Evolutionary conservation across 176 grass and related monocot species (phyloP).

Genomic region (Puccinellia tenuiflora): DNA sequence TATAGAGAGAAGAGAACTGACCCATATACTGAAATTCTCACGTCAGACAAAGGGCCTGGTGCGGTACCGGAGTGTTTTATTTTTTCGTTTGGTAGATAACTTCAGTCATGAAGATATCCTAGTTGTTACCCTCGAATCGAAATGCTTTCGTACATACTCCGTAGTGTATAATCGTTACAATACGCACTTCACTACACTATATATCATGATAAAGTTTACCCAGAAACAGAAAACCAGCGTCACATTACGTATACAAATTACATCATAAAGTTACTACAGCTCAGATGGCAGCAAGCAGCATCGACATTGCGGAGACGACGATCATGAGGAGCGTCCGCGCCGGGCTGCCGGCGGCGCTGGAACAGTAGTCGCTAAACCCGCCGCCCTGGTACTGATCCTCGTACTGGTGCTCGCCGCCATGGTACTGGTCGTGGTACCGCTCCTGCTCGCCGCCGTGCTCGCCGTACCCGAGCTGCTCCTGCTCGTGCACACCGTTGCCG

Average conservation of each 20-base stretch:
- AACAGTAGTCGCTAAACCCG: constrained; percentile 15
- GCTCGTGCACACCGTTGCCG: not conserved
- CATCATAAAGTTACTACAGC: not conserved
- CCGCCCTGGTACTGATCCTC: constrained; percentile 1
- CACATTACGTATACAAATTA: not conserved
- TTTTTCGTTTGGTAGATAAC: not conserved
- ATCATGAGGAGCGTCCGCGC: not conserved
- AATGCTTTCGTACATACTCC: too few relatives aligned
- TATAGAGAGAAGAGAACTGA: not conserved
- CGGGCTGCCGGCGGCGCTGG: not conserved
- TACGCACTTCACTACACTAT: not conserved
- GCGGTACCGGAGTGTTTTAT: not conserved
- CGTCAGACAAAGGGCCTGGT: not conserved
- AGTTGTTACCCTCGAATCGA: too few relatives aligned
- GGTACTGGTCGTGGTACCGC: constrained; percentile 5
- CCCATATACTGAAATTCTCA: not conserved
- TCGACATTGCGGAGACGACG: not conserved
- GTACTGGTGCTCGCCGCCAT: not conserved
- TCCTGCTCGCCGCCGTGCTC: not conserved
- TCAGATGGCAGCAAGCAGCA: not conserved
- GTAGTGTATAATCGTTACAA: too few relatives aligned
- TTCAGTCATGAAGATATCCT: not conserved
- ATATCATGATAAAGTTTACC: not conserved
- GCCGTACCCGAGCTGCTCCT: constrained; percentile 28
- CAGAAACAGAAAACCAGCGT: not conserved